A percentile compares a stretch with the other conserved stretches of the same genome.
Conservation (phyloP, 345 rosid genomes). For the Eucalyptus cladocalyx region DNA sequence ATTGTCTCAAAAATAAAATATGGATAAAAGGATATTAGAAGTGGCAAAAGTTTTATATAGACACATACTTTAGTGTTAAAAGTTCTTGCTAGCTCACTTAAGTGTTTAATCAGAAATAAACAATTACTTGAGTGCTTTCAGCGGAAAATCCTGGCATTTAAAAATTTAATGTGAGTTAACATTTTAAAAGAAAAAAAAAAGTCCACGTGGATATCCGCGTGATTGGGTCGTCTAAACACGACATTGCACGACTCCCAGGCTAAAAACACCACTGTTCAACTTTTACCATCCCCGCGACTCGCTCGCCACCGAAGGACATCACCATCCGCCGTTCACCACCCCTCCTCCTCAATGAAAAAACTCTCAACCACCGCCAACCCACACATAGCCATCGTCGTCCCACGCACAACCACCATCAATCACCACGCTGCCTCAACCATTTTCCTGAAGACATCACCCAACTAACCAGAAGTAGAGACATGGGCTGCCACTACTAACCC, state of each 20-base stretch:
- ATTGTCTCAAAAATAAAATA: no score
- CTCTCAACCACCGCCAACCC: background rate
- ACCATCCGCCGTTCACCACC: background rate
- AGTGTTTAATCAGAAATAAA: no score
- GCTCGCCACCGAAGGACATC: background rate
- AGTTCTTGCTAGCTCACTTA: background rate
- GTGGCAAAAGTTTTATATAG: rapidly evolving
- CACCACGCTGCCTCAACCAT: background rate
- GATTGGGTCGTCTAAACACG: background rate
- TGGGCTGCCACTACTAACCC: background rate
- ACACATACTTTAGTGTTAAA: no score
- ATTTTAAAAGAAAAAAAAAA: no score
- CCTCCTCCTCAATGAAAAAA: background rate
- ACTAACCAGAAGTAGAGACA: background rate
- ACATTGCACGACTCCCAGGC: background rate
- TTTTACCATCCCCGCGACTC: rapidly evolving
- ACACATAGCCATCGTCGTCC: background rate
- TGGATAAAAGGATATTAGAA: rapidly evolving
- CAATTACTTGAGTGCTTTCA: no score
- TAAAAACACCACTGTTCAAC: background rate
- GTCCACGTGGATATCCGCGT: background rate
- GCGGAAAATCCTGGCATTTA: no score
- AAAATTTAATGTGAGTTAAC: no score
- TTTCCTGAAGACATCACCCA: background rate
- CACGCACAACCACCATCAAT: background rate